A percentile compares a stretch with the other conserved stretches of the same genome.
These are phyloP conservation scores for Cytidiella melzeri DNA, from an alignment of 768 basidiomycete genomes.

Conservation along the genomic window DNA sequence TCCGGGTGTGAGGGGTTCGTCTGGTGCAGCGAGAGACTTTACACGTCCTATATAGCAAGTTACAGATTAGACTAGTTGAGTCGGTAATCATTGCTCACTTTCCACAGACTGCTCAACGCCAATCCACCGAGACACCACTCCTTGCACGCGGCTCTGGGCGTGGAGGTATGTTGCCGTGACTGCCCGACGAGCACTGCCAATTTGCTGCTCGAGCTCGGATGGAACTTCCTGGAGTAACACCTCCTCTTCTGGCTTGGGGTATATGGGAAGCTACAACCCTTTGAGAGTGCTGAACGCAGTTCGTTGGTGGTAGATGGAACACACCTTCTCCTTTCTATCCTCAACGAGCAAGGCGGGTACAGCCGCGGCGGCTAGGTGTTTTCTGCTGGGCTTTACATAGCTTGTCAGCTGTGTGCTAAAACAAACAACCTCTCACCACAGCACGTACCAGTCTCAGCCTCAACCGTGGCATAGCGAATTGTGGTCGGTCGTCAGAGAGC, in stretches of 20 bases:
- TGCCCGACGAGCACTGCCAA: slow-evolving; percentile 61
- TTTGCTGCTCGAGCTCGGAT: slow-evolving; percentile 69
- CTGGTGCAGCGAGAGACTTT: slow-evolving; percentile 72
- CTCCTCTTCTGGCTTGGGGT: slow-evolving; percentile 55
- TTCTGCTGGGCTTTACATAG: background rate
- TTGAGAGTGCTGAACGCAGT: background rate
- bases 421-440: background rate
- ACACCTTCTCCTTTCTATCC: slow-evolving; percentile 1
- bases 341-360: background rate
- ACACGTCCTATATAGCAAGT: slow-evolving; percentile 66
- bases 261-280: slow-evolving; percentile 72
- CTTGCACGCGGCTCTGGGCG: slow-evolving; percentile 63
- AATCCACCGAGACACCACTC: slow-evolving; percentile 77
- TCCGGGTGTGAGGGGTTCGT: slow-evolving; percentile 86
- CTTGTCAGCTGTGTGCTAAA: background rate
- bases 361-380: background rate
- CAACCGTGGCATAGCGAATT: background rate
- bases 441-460: background rate
- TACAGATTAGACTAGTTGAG: background rate
- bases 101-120: slow-evolving; percentile 80
- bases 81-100: slow-evolving; percentile 54
- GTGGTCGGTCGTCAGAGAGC: background rate
- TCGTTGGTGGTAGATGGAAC: background rate
- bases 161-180: slow-evolving; percentile 50
- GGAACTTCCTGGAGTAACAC: slow-evolving; percentile 69